Conservation (phyloP, 2,329 filamentous ascomycete genomes). For the Arthrobotrys musiformis region DNA sequence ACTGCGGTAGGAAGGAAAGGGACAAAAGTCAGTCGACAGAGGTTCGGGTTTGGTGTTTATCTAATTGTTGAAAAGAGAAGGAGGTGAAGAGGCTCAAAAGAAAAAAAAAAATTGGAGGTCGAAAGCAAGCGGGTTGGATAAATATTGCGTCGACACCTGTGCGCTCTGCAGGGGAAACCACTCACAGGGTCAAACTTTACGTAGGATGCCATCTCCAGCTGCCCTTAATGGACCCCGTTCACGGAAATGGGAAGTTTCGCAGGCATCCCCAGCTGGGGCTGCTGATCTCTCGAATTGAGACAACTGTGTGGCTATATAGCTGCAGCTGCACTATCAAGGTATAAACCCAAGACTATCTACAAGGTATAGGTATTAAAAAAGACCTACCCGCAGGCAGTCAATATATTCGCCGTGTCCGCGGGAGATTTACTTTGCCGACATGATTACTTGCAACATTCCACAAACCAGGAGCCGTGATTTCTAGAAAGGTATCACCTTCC, state of each 20-base stretch:
- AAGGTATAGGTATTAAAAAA: background rate
- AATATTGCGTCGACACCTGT: background rate
- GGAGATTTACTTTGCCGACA: background rate
- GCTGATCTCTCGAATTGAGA: slow-evolving; percentile 5
- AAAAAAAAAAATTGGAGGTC: background rate
- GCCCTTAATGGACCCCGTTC: slow-evolving; percentile 1
- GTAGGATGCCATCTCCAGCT: background rate
- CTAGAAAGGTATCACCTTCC: background rate
- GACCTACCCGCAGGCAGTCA: background rate
- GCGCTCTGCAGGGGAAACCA: slow-evolving; percentile 4
- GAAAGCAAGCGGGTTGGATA: background rate
- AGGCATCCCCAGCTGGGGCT: slow-evolving; percentile 1
- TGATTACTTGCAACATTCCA: background rate
- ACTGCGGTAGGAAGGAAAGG: background rate
- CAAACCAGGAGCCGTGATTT: background rate
- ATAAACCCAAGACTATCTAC: too few species aligned
- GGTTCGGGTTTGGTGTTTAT: background rate
- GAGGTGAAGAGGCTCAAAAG: background rate
- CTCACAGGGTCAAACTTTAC: slow-evolving; percentile 16
- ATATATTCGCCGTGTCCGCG: slow-evolving; percentile 7
- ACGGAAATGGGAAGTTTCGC: slow-evolving; percentile 15
- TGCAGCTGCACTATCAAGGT: background rate
- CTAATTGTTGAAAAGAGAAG: slow-evolving; percentile 6
- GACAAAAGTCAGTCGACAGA: background rate
- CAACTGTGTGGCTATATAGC: slow-evolving; percentile 7